Conservation (phyloP, 164 flowering plant species). For the Tetracentron sinense region DNA sequence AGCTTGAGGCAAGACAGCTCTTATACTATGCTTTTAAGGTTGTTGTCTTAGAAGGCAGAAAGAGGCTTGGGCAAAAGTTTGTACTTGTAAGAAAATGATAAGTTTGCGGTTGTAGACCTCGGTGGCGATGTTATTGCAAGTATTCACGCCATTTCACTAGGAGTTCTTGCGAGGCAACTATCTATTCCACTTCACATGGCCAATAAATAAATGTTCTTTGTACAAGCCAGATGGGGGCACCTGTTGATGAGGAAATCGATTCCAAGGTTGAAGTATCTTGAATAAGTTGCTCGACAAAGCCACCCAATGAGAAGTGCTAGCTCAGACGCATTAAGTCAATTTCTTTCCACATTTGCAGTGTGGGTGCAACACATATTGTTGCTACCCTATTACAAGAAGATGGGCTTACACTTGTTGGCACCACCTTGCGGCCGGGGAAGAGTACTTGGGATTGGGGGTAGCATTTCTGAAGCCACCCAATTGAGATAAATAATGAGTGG, state of each 20-base stretch:
- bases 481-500: conserved; percentile 66
- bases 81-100: conserved; percentile 62
- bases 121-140: conserved; percentile 97
- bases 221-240: conserved; percentile 71
- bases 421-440: no score
- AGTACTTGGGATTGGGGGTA: no score
- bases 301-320: no score
- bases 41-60: conserved; percentile 78
- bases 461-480: no score
- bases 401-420: no score
- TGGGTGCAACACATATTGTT: no score
- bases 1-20: conserved; percentile 87
- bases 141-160: conserved; percentile 91
- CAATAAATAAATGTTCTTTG: conserved; percentile 21
- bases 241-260: conserved; percentile 59
- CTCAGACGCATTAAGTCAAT: no score
- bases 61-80: conserved; percentile 85
- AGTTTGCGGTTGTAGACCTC: conserved; percentile 72
- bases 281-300: conserved; percentile 85
- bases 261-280: conserved; percentile 61
- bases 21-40: conserved; percentile 86
- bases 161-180: conserved; percentile 88
- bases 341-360: no score
- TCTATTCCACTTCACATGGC: conserved; percentile 89
- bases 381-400: no score